Percentiles rank a stretch among this genome's conserved stretches.
phyloP scores from a whole-genome alignment of 2,329 filamentous ascomycete species.

The Penicillium sp. region DNA sequence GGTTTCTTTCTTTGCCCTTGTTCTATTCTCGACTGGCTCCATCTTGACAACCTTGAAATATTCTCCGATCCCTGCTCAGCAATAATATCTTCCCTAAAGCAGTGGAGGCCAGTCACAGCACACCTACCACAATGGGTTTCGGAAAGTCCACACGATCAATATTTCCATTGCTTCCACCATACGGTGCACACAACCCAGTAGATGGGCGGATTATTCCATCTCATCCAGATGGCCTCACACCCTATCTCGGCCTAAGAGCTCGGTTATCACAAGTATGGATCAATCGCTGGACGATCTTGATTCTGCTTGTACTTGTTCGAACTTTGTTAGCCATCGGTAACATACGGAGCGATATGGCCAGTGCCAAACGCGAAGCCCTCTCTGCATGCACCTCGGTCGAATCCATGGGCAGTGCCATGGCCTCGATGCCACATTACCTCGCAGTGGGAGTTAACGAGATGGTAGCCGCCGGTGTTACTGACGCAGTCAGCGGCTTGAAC shows the following conservation, averaged over 20 bases:
- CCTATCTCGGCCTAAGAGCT: constrained; percentile 86
- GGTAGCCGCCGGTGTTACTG: constrained; percentile 75
- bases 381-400: constrained; percentile 91
- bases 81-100: background rate
- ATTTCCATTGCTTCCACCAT: constrained; percentile 42
- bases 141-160: constrained; percentile 32
- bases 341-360: constrained; percentile 71
- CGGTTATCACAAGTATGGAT: constrained; percentile 95
- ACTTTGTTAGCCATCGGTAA: constrained; percentile 73
- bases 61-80: background rate
- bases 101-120: background rate
- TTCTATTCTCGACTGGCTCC: background rate
- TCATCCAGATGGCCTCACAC: constrained; percentile 72
- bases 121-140: constrained; percentile 31
- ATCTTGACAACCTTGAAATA: background rate
- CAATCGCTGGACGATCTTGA: constrained; percentile 92
- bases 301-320: constrained; percentile 80
- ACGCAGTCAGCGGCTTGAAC: constrained; percentile 77
- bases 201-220: constrained; percentile 57
- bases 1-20: background rate
- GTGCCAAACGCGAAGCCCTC: constrained; percentile 77
- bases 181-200: constrained; percentile 40
- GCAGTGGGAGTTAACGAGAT: constrained; percentile 84
- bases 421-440: constrained; percentile 96
- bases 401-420: constrained; percentile 90